These are phyloP conservation scores for Leccinum disarticulatum DNA, from an alignment of 768 basidiomycete genomes.

Conservation along the genomic window DNA sequence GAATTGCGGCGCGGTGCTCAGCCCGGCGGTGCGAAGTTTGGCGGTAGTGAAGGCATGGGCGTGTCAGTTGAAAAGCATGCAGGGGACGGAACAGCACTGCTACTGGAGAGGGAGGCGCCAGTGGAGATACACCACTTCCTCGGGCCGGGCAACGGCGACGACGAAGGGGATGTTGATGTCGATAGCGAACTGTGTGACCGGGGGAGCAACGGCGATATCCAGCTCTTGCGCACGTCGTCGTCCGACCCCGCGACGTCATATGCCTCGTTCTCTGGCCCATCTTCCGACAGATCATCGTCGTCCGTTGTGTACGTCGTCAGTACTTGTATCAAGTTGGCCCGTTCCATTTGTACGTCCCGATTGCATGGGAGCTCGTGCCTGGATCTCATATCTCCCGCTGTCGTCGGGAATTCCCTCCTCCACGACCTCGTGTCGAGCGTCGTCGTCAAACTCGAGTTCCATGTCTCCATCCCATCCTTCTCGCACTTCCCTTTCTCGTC, in stretches of 20 bases:
- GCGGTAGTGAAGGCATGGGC: too few relatives aligned
- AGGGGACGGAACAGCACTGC: too few relatives aligned
- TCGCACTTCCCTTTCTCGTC: constrained; percentile 24
- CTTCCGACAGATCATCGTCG: constrained; percentile 36
- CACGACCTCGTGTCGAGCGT: background rate
- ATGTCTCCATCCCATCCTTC: constrained; percentile 43
- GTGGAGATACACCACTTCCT: constrained; percentile 10
- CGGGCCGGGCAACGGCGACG: background rate
- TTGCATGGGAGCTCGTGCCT: constrained; percentile 42
- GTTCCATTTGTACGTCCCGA: constrained; percentile 47
- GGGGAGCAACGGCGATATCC: background rate
- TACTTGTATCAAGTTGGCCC: constrained; percentile 29
- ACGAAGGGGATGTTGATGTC: too few relatives aligned
- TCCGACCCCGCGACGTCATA: constrained; percentile 25
- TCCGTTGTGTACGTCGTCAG: constrained; percentile 53
- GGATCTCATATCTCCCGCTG: constrained; percentile 43
- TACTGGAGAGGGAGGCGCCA: too few relatives aligned
- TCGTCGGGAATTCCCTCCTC: constrained; percentile 19
- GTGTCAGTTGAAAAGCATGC: too few relatives aligned
- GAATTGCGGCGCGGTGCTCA: too few relatives aligned
- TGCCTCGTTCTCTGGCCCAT: constrained; percentile 30
- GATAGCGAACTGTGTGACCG: background rate
- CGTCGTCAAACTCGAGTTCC: constrained; percentile 27
- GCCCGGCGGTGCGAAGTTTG: background rate
- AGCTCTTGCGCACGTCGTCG: constrained; percentile 18